Conservation (phyloP, 306 rosid species). For the Glycine soja region DNA sequence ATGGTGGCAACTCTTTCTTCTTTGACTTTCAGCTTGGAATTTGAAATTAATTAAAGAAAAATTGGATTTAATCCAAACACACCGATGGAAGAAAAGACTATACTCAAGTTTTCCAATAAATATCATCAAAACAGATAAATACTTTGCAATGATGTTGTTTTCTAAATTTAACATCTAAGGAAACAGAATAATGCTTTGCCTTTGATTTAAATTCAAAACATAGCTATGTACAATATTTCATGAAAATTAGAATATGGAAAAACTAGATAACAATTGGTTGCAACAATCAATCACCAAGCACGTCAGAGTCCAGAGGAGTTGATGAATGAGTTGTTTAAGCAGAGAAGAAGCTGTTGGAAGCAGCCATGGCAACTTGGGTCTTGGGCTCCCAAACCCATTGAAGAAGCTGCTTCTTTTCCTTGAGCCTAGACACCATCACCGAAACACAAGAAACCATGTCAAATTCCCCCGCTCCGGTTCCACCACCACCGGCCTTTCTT, state of each 20-base stretch:
- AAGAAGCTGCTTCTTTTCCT: constrained; percentile 46
- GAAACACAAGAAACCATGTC: constrained; percentile 56
- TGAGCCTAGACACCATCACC: constrained; percentile 45
- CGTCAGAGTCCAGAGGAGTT: too few species aligned
- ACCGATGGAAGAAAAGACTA: too few species aligned
- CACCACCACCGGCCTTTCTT: constrained; percentile 3
- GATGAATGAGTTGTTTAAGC: constrained; percentile 51
- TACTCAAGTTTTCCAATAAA: too few species aligned
- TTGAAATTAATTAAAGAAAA: too few species aligned
- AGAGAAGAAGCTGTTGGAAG: constrained; percentile 82
- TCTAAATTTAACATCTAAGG: too few species aligned
- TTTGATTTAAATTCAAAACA: neutral
- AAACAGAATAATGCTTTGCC: too few species aligned
- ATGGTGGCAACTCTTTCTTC: too few species aligned
- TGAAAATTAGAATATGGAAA: neutral
- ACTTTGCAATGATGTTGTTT: too few species aligned
- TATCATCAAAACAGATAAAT: too few species aligned
- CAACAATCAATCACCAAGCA: too few species aligned
- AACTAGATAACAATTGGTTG: neutral
- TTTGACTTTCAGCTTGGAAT: too few species aligned
- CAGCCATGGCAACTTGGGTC: constrained; percentile 68
- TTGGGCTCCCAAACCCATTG: constrained; percentile 62
- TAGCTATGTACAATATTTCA: constrained; percentile 24
- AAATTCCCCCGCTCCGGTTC: neutral
- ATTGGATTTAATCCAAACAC: too few species aligned